Evolutionary conservation across 2,329 filamentous ascomycete species (phyloP).

Genomic region (Fulvia fulva): DNA sequence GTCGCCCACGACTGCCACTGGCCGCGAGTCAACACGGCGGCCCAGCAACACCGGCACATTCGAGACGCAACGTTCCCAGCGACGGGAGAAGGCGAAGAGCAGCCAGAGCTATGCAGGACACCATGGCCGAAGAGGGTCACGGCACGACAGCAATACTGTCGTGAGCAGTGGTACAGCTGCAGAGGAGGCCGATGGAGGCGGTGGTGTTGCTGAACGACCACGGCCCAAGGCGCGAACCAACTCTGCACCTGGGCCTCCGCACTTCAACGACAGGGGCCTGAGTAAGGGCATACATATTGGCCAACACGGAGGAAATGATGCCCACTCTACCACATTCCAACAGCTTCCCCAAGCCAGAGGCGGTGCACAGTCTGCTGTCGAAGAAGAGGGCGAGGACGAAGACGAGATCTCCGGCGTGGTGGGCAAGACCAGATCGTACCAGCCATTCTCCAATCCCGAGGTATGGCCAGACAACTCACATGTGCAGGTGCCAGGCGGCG

Average conservation of each 20-base stretch:
- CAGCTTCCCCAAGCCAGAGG: slow-evolving; percentile 8
- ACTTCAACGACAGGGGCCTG: not conserved
- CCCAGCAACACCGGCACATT: not conserved
- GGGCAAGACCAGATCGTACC: slow-evolving; percentile 26
- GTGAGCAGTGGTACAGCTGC: not conserved
- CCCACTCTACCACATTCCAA: not conserved
- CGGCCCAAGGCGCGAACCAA: slow-evolving; percentile 23
- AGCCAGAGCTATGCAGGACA: slow-evolving; percentile 20
- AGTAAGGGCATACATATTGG: not conserved
- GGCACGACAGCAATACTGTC: slow-evolving; percentile 4
- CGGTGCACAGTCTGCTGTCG: slow-evolving; percentile 8
- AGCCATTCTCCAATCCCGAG: slow-evolving; percentile 29
- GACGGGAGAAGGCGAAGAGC: slow-evolving; percentile 28
- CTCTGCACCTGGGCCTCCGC: slow-evolving; percentile 22
- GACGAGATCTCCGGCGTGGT: slow-evolving; percentile 31
- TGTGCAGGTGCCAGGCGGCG: not conserved
- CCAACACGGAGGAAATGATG: not conserved
- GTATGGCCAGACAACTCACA: slow-evolving; percentile 18
- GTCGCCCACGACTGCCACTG: not conserved
- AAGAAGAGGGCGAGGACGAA: slow-evolving; percentile 27
- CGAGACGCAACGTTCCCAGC: slow-evolving; percentile 13
- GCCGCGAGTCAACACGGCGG: slow-evolving; percentile 5
- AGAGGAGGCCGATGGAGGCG: not conserved
- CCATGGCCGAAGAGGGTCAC: slow-evolving; percentile 5
- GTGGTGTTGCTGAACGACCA: slow-evolving; percentile 17